Percentiles rank a stretch among this genome's conserved stretches.
Evolutionary conservation across 2,329 filamentous ascomycete genomes (phyloP).

Genomic region (Pseudocercospora crystallina): DNA sequence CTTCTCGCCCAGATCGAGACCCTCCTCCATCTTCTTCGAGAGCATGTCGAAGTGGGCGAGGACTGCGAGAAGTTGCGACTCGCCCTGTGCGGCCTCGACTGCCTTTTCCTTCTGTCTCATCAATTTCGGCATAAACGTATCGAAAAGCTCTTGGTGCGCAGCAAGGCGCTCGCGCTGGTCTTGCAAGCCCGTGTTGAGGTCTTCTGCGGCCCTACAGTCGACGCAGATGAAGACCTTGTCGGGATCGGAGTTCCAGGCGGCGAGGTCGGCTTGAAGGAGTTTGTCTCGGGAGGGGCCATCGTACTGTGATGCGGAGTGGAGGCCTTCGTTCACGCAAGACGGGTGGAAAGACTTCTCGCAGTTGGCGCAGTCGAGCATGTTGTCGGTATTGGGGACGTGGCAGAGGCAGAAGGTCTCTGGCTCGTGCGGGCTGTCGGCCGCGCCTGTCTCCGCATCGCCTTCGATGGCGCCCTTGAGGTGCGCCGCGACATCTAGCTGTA

Average conservation of each 20-base stretch:
- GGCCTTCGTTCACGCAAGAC: constrained; percentile 16
- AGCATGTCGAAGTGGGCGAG: neutral
- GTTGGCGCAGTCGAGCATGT: constrained; percentile 14
- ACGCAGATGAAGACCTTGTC: neutral
- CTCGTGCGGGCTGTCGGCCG: neutral
- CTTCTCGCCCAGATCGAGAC: neutral
- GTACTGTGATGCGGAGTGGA: constrained; percentile 1
- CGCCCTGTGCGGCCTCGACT: neutral
- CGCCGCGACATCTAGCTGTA: no score
- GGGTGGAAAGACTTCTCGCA: constrained; percentile 14
- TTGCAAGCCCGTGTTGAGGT: neutral
- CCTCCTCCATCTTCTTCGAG: constrained; percentile 4
- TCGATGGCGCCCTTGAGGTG: neutral
- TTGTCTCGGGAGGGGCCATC: neutral
- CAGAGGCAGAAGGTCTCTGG: constrained; percentile 12
- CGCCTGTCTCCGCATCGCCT: neutral
- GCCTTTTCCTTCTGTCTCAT: neutral
- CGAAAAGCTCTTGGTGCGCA: constrained; percentile 1
- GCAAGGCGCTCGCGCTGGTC: neutral
- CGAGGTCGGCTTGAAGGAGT: constrained; percentile 2
- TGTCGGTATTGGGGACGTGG: neutral
- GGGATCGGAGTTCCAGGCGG: neutral
- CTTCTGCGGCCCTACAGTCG: neutral
- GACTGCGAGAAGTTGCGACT: neutral
- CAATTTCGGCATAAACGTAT: no score